Percentiles rank a stretch among this genome's conserved stretches.
Conservation (phyloP, 2,329 filamentous ascomycete species). For the Curvularia eragrostidis region DNA sequence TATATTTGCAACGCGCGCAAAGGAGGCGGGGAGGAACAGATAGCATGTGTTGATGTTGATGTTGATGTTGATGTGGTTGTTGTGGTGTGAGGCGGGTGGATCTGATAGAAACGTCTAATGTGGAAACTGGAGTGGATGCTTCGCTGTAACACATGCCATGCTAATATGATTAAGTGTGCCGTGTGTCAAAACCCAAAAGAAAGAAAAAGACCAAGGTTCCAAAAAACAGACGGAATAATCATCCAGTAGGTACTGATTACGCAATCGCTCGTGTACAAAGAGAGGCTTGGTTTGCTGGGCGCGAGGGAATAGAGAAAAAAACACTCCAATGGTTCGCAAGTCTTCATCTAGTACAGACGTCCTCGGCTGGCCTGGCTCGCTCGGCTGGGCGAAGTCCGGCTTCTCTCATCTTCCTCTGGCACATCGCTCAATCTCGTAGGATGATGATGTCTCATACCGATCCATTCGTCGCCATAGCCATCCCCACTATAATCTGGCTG, state of each 20-base stretch:
- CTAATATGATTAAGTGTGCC: background rate
- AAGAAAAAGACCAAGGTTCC: background rate
- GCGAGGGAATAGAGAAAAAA: background rate
- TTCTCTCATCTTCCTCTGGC: conserved; percentile 51
- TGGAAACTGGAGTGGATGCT: background rate
- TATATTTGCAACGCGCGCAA: background rate
- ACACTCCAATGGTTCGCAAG: background rate
- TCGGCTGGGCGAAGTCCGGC: conserved; percentile 46
- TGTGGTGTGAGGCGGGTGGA: background rate
- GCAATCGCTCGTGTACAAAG: background rate
- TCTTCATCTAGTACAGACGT: conserved; percentile 26
- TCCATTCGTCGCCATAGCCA: conserved; percentile 49
- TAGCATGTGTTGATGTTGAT: background rate
- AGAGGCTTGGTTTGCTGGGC: background rate
- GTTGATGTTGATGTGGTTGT: background rate
- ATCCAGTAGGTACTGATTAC: background rate
- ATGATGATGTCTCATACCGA: conserved; percentile 49
- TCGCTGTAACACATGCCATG: background rate
- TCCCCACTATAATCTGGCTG: conserved; percentile 48
- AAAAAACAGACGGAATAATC: background rate
- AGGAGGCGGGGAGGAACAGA: background rate
- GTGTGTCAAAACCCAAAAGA: background rate
- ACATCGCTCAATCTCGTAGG: conserved; percentile 51
- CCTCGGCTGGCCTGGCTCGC: conserved; percentile 46
- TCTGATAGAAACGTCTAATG: background rate